A percentile compares a stretch with the other conserved stretches of the same genome.
These are phyloP conservation scores for Pleurotus salmoneostramineus DNA, from an alignment of 768 basidiomycete species.

Conservation along the genomic window DNA sequence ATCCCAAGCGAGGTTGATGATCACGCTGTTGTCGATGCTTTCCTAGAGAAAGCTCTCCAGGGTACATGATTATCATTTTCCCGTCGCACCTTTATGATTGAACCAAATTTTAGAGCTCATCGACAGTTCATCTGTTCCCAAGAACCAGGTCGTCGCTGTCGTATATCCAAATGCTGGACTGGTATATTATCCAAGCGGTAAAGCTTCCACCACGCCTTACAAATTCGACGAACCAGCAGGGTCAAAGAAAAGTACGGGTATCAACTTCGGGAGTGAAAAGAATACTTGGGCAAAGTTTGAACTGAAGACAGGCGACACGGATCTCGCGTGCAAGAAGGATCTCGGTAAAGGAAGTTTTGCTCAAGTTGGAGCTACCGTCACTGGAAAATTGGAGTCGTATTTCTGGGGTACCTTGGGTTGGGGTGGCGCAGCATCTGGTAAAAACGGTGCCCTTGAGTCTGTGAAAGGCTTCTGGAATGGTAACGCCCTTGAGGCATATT, in stretches of 20 bases:
- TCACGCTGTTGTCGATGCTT: background rate
- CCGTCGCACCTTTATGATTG: background rate
- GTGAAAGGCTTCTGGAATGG: background rate
- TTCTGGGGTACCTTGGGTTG: background rate
- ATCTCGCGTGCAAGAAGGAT: background rate
- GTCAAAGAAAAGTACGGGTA: background rate
- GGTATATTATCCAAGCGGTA: background rate
- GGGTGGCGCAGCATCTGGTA: background rate
- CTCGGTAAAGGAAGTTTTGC: background rate
- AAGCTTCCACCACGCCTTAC: background rate
- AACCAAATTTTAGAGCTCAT: background rate
- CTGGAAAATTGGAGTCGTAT: background rate
- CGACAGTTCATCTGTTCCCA: background rate
- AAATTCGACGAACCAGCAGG: background rate
- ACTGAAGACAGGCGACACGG: background rate
- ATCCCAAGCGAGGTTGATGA: background rate
- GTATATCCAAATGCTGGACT: too few species aligned
- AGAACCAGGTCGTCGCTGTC: background rate
- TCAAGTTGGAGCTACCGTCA: background rate
- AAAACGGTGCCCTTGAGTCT: background rate
- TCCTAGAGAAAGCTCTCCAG: background rate
- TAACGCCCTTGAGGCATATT: background rate
- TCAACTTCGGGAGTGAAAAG: background rate
- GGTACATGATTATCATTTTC: background rate
- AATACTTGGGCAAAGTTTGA: background rate